These are phyloP conservation scores for Trifolium subterraneum DNA, from an alignment of 306 rosid genomes.

Conservation along the genomic window DNA sequence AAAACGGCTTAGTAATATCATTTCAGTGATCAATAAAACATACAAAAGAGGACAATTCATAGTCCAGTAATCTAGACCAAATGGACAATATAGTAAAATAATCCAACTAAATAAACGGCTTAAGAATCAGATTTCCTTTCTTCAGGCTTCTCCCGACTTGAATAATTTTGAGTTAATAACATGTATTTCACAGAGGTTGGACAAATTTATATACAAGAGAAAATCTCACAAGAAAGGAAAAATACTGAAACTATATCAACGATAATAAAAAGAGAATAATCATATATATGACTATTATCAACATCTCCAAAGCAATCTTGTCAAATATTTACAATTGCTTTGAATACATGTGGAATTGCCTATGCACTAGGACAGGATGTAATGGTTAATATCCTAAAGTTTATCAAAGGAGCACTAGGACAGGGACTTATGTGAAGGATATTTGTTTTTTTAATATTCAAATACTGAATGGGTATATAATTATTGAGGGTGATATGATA, in stretches of 20 bases:
- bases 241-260: neutral
- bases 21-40: too few species aligned
- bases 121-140: slow-evolving; percentile 13
- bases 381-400: too few species aligned
- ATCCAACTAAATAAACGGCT: slow-evolving; percentile 2
- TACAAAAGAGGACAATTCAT: slow-evolving; percentile 8
- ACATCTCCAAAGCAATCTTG: neutral
- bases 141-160: slow-evolving; percentile 1
- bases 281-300: neutral
- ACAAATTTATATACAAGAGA: neutral
- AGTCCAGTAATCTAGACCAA: slow-evolving; percentile 9
- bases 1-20: too few species aligned
- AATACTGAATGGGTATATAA: too few species aligned
- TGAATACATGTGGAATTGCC: neutral
- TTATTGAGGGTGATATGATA: too few species aligned
- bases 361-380: neutral
- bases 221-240: neutral
- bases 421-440: too few species aligned
- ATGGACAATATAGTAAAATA: slow-evolving; percentile 8
- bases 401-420: too few species aligned
- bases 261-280: neutral
- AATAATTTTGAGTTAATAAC: neutral
- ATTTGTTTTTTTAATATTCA: too few species aligned
- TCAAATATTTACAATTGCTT: neutral
- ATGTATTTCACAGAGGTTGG: neutral